Percentiles rank a stretch among this genome's conserved stretches.
These are phyloP conservation scores for Penicillium freii DNA, from an alignment of 2,329 filamentous ascomycete species.

Conservation along the genomic window DNA sequence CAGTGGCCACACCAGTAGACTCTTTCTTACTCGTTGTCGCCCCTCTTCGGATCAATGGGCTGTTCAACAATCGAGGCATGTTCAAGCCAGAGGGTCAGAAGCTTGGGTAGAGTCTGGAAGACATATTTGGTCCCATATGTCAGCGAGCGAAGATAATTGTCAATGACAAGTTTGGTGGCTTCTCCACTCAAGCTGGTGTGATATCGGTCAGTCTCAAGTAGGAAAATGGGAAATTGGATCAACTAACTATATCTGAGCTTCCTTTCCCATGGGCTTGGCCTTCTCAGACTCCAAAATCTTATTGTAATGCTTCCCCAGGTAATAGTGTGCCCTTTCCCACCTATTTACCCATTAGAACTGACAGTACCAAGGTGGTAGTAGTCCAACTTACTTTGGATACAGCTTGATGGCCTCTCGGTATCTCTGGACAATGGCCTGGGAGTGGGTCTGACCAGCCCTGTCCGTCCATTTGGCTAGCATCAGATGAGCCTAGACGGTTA, in stretches of 20 bases:
- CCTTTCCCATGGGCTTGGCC: conserved; percentile 69
- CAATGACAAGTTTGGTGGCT: conserved; percentile 81
- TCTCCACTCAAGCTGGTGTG: conserved; percentile 66
- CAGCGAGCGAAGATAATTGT: conserved; percentile 86
- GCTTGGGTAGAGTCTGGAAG: conserved; percentile 87
- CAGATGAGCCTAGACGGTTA: conserved; percentile 57
- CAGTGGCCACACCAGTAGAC: background rate
- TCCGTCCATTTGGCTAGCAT: conserved; percentile 97
- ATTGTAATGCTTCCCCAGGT: conserved; percentile 94
- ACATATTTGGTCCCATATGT: conserved; percentile 91
- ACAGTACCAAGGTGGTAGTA: background rate
- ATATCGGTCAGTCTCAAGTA: conserved; percentile 26
- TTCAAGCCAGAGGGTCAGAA: conserved; percentile 92
- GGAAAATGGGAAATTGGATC: background rate
- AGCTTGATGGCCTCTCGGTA: conserved; percentile 70
- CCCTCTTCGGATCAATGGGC: conserved; percentile 51
- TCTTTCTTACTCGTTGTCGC: conserved; percentile 43
- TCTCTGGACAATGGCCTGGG: conserved; percentile 71
- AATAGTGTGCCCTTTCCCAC: conserved; percentile 98
- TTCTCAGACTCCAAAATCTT: conserved; percentile 91
- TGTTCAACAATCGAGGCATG: conserved; percentile 74
- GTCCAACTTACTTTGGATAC: conserved; percentile 33
- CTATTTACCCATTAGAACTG: conserved; percentile 35
- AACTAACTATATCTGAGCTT: conserved; percentile 65
- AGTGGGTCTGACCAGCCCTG: conserved; percentile 87